A percentile compares a stretch with the other conserved stretches of the same genome.
These are phyloP conservation scores for Coemansia sp. DNA, from an alignment of 192 early-diverging fungal species.

Conservation along the genomic window DNA sequence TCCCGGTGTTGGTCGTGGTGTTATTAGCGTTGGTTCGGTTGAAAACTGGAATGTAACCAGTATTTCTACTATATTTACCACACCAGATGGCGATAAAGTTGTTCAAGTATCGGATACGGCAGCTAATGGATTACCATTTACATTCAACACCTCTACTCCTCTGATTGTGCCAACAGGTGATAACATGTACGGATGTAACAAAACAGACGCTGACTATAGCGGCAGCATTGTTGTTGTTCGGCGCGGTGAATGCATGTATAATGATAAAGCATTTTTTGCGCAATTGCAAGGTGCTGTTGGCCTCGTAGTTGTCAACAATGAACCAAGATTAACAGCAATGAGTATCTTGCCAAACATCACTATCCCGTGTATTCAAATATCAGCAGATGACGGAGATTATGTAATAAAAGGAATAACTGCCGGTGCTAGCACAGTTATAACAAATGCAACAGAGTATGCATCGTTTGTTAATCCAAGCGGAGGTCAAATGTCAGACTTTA, in stretches of 20 bases:
- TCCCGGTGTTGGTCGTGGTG: constrained; percentile 56
- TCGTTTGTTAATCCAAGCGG: constrained; percentile 8
- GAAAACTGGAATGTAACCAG: not conserved
- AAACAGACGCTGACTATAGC: not conserved
- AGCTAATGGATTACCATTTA: not conserved
- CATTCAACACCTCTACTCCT: not conserved
- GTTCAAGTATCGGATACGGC: not conserved
- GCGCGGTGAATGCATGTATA: constrained; percentile 55
- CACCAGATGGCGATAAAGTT: not conserved
- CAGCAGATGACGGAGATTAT: constrained; percentile 39
- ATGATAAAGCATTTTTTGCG: constrained; percentile 45
- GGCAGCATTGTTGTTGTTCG: constrained; percentile 53
- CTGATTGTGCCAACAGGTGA: not conserved
- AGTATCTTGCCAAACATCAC: constrained; percentile 16
- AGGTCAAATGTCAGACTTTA: constrained; percentile 49
- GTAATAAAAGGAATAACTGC: constrained; percentile 20
- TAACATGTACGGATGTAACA: constrained; percentile 20
- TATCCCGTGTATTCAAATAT: constrained; percentile 53
- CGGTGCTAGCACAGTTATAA: constrained; percentile 3
- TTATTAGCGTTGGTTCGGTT: constrained; percentile 63
- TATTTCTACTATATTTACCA: not conserved
- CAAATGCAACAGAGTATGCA: constrained; percentile 24
- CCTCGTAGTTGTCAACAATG: constrained; percentile 56
- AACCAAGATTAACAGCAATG: constrained; percentile 29
- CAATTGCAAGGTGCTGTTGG: constrained; percentile 55